Conservation (phyloP, 345 rosid species). For the Moringa oleifera region DNA sequence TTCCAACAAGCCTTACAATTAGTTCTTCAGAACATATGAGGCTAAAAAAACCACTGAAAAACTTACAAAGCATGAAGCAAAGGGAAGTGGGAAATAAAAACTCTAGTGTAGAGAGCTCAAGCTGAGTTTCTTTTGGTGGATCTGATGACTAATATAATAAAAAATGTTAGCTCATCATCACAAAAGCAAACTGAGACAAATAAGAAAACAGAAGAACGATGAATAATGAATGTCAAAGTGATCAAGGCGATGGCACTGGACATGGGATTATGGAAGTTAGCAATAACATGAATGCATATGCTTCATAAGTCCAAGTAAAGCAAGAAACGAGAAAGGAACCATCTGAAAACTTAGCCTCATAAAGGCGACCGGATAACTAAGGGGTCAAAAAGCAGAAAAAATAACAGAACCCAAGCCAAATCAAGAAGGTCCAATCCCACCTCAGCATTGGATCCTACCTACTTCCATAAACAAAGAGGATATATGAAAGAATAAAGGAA, state of each 20-base stretch:
- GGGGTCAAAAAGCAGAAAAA: neutral
- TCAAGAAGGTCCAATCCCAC: neutral
- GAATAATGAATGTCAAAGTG: conserved; percentile 1
- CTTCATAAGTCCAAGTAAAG: too few relatives aligned
- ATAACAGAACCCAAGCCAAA: neutral
- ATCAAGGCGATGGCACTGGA: conserved; percentile 10
- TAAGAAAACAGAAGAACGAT: conserved; percentile 16
- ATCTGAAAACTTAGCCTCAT: neutral
- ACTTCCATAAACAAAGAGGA: neutral
- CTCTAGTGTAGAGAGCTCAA: conserved; percentile 60
- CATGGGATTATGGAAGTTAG: neutral
- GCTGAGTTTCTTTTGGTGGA: conserved; percentile 69
- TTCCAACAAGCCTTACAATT: conserved; percentile 23
- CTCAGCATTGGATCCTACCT: neutral
- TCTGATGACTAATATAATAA: conserved; percentile 50
- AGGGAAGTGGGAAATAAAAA: conserved; percentile 62
- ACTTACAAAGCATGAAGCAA: conserved; percentile 59
- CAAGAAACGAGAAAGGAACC: neutral
- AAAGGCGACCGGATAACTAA: neutral
- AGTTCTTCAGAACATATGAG: conserved; percentile 29
- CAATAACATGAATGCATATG: neutral
- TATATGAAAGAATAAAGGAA: conserved; percentile 12
- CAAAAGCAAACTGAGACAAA: conserved; percentile 16
- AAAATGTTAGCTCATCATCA: conserved; percentile 44
- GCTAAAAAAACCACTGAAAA: conserved; percentile 17